Conservation (phyloP, 1,284 basidiomycete genomes). For the Coniferiporia weirii region DNA sequence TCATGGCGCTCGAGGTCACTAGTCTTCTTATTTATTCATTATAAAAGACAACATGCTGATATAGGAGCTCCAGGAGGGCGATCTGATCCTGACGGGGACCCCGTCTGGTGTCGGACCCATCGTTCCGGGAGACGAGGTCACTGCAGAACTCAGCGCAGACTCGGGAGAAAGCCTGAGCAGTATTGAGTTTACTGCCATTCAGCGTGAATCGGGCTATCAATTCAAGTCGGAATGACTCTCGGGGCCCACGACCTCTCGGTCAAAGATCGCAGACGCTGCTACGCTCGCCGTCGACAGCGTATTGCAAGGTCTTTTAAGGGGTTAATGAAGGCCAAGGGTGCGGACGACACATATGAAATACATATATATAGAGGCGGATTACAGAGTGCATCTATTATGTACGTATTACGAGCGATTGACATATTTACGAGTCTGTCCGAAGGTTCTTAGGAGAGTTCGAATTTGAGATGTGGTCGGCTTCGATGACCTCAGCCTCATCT, state of each 20-base stretch:
- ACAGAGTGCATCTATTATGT: conserved; percentile 3
- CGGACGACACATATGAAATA: neutral
- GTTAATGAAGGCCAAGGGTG: neutral
- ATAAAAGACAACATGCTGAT: neutral
- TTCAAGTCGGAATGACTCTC: conserved; percentile 32
- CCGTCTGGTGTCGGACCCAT: conserved; percentile 88
- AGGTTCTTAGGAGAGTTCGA: conserved; percentile 10
- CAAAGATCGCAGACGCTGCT: conserved; percentile 6
- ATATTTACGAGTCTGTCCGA: conserved; percentile 14
- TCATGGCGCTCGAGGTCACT: conserved; percentile 89
- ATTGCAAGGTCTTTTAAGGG: conserved; percentile 9
- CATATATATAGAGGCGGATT: neutral
- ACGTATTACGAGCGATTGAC: neutral
- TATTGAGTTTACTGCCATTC: conserved; percentile 61
- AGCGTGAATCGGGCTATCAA: conserved; percentile 68
- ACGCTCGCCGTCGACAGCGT: conserved; percentile 10
- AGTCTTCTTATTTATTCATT: neutral
- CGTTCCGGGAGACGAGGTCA: conserved; percentile 71
- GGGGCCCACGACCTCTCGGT: neutral
- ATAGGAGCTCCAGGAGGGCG: conserved; percentile 62
- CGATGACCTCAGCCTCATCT: conserved; percentile 17
- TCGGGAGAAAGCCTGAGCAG: conserved; percentile 56
- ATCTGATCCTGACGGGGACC: conserved; percentile 84
- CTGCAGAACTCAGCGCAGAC: conserved; percentile 61
- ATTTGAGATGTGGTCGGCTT: conserved; percentile 1